Evolutionary conservation across 1,139 yeast genomes (phyloP), one percentile per base, ranked within the genome.

Genomic region (Sugiyamaella castrensis): DNA sequence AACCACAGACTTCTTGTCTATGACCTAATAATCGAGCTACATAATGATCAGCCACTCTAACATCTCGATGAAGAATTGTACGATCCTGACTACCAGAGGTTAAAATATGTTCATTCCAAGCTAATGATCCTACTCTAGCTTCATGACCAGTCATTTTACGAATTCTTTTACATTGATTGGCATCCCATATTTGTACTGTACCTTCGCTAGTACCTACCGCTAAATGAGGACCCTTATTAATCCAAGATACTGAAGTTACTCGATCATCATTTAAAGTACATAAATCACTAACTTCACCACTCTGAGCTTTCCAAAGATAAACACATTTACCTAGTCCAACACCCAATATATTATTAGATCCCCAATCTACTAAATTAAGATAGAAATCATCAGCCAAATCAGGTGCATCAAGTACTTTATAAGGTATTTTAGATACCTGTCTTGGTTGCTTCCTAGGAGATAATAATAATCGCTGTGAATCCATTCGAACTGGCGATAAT

Each of bases 1-100:
- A 75, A 1, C 99, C 99, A 71, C 98, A 92, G 32, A 92, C 95
- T 68, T 94, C 98, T 69, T 92, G 98, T 49, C 83, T 80, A 68
- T 94, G 98, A 35, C 79, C 74, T 40, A 81, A 83, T 40, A 92
- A 73, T 56, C 80, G 77, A 54, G 82, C 80, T 58, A 87, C 80
- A 65, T 74, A 89, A 60, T 89, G 96, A 40, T 85, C 88, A 10
- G 94, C 88, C 33, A 84, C 81, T 50, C 98, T 75, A 28, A 92
- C 97, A 67, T 92, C 99, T 53, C 98, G 76, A 65, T 92, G 96
- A 48, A 89, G 71, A 48, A 92, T 91, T 2, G 82, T 74, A 29
- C 91, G 71, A 69, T 94, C 99, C 54, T 96, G 74, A 33, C 94
- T 82, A 0, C 98, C 99, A 29, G 95, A 83, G 2, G 89, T 78